These are phyloP conservation scores for Saturnispora galanensis DNA, from an alignment of 805 yeast species.

Conservation along the genomic window DNA sequence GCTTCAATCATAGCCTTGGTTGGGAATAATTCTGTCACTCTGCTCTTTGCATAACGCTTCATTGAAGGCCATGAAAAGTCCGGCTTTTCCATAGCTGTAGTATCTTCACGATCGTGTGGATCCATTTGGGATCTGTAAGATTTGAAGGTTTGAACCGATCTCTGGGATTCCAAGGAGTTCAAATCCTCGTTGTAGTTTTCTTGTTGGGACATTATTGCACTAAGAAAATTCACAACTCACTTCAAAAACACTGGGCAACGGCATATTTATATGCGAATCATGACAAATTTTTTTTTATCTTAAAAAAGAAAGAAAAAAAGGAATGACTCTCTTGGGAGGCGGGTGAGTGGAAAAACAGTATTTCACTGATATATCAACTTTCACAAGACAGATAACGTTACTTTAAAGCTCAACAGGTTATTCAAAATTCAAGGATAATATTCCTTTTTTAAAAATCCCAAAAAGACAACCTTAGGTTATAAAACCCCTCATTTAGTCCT, in stretches of 20 bases:
- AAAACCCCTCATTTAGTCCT: too few species aligned
- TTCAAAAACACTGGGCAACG: too few species aligned
- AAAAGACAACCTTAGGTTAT: too few species aligned
- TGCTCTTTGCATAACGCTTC: constrained; percentile 30
- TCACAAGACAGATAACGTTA: too few species aligned
- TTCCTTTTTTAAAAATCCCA: too few species aligned
- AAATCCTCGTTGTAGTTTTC: not conserved
- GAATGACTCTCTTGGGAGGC: constrained; percentile 1
- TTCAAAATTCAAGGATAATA: too few species aligned
- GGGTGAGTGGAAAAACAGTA: constrained; percentile 2
- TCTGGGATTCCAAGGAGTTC: constrained; percentile 5
- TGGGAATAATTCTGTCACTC: constrained; percentile 43
- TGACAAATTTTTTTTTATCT: not conserved
- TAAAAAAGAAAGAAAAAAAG: not conserved
- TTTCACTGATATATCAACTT: too few species aligned
- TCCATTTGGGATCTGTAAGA: not conserved
- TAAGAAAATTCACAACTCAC: too few species aligned
- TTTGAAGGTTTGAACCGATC: constrained; percentile 7
- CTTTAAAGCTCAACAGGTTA: too few species aligned
- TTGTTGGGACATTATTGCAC: not conserved
- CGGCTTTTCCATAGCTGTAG: constrained; percentile 19
- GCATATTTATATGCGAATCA: too few species aligned
- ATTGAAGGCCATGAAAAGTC: constrained; percentile 26
- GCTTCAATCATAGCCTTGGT: constrained; percentile 30
- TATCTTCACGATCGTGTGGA: constrained; percentile 5